phyloP scores from a whole-genome alignment of 768 basidiomycete species.

The Pleurotus eryngii region DNA sequence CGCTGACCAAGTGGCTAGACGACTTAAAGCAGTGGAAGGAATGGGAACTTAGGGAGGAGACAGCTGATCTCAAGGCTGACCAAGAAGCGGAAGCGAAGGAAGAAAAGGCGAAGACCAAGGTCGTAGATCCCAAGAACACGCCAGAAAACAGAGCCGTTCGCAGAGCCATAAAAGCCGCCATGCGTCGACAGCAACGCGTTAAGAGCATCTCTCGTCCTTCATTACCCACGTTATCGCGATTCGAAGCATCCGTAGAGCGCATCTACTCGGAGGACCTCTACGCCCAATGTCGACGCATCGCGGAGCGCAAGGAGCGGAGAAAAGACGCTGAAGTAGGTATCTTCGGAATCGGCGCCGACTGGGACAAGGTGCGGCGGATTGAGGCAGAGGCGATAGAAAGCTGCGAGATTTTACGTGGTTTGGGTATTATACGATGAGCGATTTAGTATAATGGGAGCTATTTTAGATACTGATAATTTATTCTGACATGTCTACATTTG shows the following conservation, averaged over 20 bases:
- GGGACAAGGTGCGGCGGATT: constrained; percentile 80
- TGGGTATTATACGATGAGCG: constrained; percentile 42
- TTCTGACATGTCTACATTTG: background rate
- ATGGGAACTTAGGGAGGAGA: constrained; percentile 34
- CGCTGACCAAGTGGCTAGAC: constrained; percentile 2
- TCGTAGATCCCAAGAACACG: constrained; percentile 7
- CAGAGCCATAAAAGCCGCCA: background rate
- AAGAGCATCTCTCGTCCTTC: constrained; percentile 30
- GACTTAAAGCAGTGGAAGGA: constrained; percentile 27
- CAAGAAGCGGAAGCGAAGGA: constrained; percentile 20
- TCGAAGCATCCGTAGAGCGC: constrained; percentile 77
- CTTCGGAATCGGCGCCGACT: constrained; percentile 90
- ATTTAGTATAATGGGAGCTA: background rate
- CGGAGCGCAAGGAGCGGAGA: constrained; percentile 63
- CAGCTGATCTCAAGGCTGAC: constrained; percentile 25
- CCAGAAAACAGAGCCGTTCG: constrained; percentile 11
- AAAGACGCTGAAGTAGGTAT: constrained; percentile 80
- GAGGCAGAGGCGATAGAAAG: constrained; percentile 65
- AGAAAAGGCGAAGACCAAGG: constrained; percentile 16
- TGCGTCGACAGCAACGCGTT: constrained; percentile 13
- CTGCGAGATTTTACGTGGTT: constrained; percentile 72
- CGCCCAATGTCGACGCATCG: constrained; percentile 64
- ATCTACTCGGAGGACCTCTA: constrained; percentile 71
- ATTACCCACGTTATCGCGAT: constrained; percentile 45
- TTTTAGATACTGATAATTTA: constrained; percentile 2